These are phyloP conservation scores for Aspergillus incahuasiensis DNA, from an alignment of 495 filamentous ascomycete species.

Conservation along the genomic window DNA sequence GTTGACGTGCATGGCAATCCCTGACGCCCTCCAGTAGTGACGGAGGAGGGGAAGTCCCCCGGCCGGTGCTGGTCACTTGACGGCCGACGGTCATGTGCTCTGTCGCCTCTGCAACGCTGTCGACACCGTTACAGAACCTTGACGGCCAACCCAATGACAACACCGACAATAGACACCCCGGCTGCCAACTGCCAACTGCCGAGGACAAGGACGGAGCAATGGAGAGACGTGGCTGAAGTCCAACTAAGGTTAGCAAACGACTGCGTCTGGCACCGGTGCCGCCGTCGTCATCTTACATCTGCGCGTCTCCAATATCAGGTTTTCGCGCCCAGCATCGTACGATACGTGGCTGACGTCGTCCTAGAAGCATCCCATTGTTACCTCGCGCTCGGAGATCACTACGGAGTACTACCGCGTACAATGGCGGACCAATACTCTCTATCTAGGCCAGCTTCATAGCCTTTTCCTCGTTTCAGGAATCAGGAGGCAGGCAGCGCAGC, in stretches of 20 bases:
- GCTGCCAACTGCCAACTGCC: background rate
- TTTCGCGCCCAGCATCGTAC: slow-evolving; percentile 7
- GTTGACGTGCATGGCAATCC: slow-evolving; percentile 9
- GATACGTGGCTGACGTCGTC: slow-evolving; percentile 4
- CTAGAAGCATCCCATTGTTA: background rate
- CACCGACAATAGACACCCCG: background rate
- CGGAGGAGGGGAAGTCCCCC: background rate
- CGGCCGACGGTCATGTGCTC: background rate
- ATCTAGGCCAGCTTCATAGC: background rate
- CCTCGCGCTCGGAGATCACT: background rate
- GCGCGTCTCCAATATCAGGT: slow-evolving; percentile 4
- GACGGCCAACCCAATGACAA: background rate
- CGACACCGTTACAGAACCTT: background rate
- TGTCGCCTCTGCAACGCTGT: background rate
- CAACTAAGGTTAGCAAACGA: background rate
- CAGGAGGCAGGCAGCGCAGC: background rate
- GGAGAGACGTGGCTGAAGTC: slow-evolving; percentile 1
- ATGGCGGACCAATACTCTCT: no score
- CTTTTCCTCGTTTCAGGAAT: slow-evolving; percentile 9
- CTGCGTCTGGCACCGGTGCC: background rate
- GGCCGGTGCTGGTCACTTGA: background rate
- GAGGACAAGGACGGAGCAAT: background rate
- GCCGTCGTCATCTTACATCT: slow-evolving; percentile 3
- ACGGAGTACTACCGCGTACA: background rate
- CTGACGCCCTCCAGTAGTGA: background rate